These are phyloP conservation scores for Flaveria brownii DNA, from an alignment of 129 eudicot species.

Conservation along the genomic window DNA sequence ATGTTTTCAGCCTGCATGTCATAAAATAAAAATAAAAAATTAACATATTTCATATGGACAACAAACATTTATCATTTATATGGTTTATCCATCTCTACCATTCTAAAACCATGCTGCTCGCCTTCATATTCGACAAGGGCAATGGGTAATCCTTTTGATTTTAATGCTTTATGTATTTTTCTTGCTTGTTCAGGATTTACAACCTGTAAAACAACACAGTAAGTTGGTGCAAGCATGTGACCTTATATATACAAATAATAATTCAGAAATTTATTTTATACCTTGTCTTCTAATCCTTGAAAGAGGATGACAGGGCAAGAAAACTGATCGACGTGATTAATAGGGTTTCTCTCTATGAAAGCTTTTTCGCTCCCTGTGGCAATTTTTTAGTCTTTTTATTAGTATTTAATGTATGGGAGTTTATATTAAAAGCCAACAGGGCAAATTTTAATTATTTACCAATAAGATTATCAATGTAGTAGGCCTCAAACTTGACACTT, in stretches of 20 bases:
- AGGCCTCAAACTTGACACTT: constrained; percentile 45
- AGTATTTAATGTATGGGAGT: not conserved
- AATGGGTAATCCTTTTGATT: constrained; percentile 49
- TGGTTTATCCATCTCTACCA: constrained; percentile 16
- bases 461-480: constrained; percentile 42
- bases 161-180: constrained; percentile 46
- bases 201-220: constrained; percentile 23
- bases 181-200: constrained; percentile 53
- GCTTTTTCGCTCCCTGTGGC: constrained; percentile 37
- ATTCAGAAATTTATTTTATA: constrained; percentile 26
- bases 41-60: not conserved
- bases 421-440: not conserved
- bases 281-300: constrained; percentile 57
- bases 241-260: not conserved
- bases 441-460: constrained; percentile 33
- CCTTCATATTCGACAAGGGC: constrained; percentile 56
- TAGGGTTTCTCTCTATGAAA: constrained; percentile 40
- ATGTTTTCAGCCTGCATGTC: constrained; percentile 52
- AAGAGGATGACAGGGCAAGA: constrained; percentile 53
- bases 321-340: constrained; percentile 44
- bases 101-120: constrained; percentile 54
- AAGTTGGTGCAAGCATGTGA: not conserved
- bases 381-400: constrained; percentile 11
- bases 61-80: not conserved
- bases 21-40: constrained; percentile 7